A percentile compares a stretch with the other conserved stretches of the same genome.
These are phyloP conservation scores for Talaromyces marneffei DNA, from an alignment of 2,329 filamentous ascomycete species.

Conservation along the genomic window DNA sequence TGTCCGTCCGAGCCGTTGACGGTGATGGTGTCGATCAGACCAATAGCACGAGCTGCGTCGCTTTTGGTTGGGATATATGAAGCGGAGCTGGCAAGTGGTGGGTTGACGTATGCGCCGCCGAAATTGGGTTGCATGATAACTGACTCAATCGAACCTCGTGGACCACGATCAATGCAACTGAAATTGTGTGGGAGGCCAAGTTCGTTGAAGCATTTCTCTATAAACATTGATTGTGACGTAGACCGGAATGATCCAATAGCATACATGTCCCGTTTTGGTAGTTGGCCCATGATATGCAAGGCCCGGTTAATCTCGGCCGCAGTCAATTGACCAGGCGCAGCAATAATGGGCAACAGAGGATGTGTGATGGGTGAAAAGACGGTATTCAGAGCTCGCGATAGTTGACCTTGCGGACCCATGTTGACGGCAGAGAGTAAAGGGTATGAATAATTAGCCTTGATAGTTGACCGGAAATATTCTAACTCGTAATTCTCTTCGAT, in stretches of 20 bases:
- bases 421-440: conserved; percentile 78
- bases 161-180: conserved; percentile 64
- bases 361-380: conserved; percentile 87
- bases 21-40: conserved; percentile 75
- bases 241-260: conserved; percentile 68
- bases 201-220: conserved; percentile 76
- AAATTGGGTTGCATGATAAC: conserved; percentile 70
- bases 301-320: conserved; percentile 79
- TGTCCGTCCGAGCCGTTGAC: conserved; percentile 49
- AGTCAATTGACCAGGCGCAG: conserved; percentile 78
- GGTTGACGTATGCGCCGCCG: conserved; percentile 75
- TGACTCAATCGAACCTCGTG: conserved; percentile 61
- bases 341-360: conserved; percentile 74
- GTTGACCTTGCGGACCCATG: conserved; percentile 80
- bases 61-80: conserved; percentile 61
- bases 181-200: conserved; percentile 82
- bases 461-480: conserved; percentile 77
- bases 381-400: conserved; percentile 76
- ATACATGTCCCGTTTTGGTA: conserved; percentile 74
- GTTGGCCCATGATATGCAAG: conserved; percentile 69
- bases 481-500: conserved; percentile 85
- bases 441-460: conserved; percentile 62
- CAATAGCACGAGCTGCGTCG: conserved; percentile 71
- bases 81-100: conserved; percentile 56
- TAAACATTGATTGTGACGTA: conserved; percentile 76